These are phyloP conservation scores for Thraustotheca clavata DNA, from an alignment of 352 stramenopile species.

Conservation along the genomic window DNA sequence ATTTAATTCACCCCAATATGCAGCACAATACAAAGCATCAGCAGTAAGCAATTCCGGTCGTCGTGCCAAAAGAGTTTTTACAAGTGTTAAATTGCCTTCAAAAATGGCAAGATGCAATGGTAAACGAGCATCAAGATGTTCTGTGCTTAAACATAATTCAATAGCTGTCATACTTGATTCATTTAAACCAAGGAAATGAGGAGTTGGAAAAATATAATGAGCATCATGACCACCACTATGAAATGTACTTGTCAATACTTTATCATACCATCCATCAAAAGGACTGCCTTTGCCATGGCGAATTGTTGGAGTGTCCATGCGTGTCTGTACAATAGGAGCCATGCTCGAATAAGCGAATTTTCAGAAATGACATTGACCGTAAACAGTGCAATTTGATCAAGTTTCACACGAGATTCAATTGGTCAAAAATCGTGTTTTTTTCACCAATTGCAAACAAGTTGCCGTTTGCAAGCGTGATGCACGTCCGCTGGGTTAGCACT, in stretches of 20 bases:
- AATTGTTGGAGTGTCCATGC: background rate
- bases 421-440: no score
- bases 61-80: background rate
- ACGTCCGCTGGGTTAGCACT: no score
- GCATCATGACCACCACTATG: background rate
- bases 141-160: background rate
- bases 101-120: constrained; percentile 18
- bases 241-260: background rate
- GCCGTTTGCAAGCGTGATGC: no score
- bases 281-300: background rate
- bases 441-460: no score
- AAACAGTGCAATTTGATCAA: no score
- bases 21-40: constrained; percentile 8
- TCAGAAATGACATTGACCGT: no score
- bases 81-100: constrained; percentile 6
- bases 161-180: background rate
- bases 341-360: no score
- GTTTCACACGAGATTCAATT: no score
- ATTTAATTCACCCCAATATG: background rate
- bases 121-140: background rate
- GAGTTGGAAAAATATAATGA: background rate
- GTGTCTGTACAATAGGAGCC: background rate
- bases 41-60: background rate
- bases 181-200: background rate
- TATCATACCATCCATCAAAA: background rate